Conservation (phyloP, 2,329 filamentous ascomycete genomes). For the Paecilomyces dactylethromorphus region DNA sequence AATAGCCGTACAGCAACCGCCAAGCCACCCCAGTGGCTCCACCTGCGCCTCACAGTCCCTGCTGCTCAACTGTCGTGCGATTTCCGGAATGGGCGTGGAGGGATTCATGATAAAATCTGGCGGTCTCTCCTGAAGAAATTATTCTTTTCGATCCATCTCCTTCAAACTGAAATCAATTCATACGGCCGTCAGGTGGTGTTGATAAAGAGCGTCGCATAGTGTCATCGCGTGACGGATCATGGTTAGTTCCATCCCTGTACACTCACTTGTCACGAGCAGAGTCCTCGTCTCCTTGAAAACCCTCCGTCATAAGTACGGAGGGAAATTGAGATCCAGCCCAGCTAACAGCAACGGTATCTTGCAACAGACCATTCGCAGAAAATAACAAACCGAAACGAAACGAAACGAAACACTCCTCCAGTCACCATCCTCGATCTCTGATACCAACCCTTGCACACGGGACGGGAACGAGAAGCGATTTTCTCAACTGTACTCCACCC, state of each 20-base stretch:
- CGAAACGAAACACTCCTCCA: background rate
- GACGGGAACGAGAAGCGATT: background rate
- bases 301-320: background rate
- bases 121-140: too few species aligned
- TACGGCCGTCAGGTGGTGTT: too few species aligned
- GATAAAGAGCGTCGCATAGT: too few species aligned
- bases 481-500: background rate
- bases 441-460: background rate
- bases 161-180: too few species aligned
- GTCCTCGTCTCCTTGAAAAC: background rate
- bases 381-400: background rate
- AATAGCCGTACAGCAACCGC: too few species aligned
- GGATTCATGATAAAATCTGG: too few species aligned
- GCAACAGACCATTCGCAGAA: background rate
- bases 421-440: background rate
- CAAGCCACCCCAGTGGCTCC: too few species aligned
- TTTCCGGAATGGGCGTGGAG: too few species aligned
- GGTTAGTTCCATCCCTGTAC: background rate
- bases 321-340: background rate
- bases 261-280: background rate
- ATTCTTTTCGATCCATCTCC: too few species aligned
- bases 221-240: too few species aligned
- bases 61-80: too few species aligned
- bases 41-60: too few species aligned
- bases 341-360: background rate